Evolutionary conservation across 2,329 filamentous ascomycete genomes (phyloP).

Genomic region (Lasiodiplodia sp.): DNA sequence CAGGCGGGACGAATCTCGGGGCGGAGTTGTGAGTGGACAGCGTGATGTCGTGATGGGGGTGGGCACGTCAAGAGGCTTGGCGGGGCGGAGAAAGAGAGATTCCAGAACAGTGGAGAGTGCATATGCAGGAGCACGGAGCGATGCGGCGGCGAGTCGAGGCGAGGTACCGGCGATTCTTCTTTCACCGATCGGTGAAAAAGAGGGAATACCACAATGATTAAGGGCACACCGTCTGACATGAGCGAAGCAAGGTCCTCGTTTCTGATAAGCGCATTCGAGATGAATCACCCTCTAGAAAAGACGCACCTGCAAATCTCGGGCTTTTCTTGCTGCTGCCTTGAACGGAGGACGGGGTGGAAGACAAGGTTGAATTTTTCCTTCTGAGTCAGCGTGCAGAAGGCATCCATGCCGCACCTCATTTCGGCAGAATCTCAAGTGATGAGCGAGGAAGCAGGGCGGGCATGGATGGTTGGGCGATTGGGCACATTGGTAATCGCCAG

Average conservation of each 20-base stretch:
- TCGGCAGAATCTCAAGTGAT: background rate
- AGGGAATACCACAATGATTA: too few relatives aligned
- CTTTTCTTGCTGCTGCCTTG: background rate
- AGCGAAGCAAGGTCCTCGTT: too few relatives aligned
- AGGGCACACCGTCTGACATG: too few relatives aligned
- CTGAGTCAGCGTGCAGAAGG: conserved; percentile 7
- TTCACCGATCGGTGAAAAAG: background rate
- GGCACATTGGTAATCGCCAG: too few relatives aligned
- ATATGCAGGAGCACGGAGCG: background rate
- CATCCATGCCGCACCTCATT: conserved; percentile 2
- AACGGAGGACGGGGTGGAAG: background rate
- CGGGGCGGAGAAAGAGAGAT: background rate
- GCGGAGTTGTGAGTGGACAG: too few relatives aligned
- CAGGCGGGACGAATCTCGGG: too few relatives aligned
- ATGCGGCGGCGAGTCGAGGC: background rate
- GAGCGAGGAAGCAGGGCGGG: background rate
- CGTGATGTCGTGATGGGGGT: too few relatives aligned
- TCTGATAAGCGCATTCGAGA: too few relatives aligned
- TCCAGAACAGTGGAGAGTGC: conserved; percentile 1
- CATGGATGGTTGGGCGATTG: background rate
- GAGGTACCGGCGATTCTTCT: background rate
- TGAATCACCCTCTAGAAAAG: too few relatives aligned
- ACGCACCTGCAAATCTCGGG: too few relatives aligned
- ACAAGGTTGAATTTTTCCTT: background rate
- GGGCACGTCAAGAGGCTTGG: too few relatives aligned